A percentile compares a stretch with the other conserved stretches of the same genome.
phyloP scores from a whole-genome alignment of 129 eudicot genomes.

The Artemisia argyi region DNA sequence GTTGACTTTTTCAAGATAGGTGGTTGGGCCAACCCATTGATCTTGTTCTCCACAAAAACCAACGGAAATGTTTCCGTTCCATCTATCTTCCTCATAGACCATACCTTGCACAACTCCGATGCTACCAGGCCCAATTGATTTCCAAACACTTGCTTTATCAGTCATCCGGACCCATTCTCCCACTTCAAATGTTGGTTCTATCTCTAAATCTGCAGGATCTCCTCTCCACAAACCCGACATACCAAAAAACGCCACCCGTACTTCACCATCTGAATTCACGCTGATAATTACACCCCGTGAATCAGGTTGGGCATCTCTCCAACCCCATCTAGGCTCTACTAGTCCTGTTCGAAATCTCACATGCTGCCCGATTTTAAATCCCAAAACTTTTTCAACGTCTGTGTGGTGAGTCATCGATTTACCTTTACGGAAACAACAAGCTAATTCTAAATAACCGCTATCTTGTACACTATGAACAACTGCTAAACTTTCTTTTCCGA shows the following conservation, averaged over 20 bases:
- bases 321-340: constrained; percentile 93
- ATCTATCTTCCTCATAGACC: constrained; percentile 60
- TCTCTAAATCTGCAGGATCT: constrained; percentile 89
- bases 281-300: constrained; percentile 75
- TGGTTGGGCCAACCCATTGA: constrained; percentile 66
- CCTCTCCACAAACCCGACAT: constrained; percentile 86
- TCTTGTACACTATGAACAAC: constrained; percentile 92
- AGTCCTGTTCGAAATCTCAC: constrained; percentile 74
- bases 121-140: constrained; percentile 72
- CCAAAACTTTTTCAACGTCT: constrained; percentile 78
- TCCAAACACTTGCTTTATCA: constrained; percentile 54
- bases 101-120: constrained; percentile 89
- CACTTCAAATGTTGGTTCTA: constrained; percentile 72
- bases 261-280: constrained; percentile 88
- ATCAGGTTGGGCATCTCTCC: constrained; percentile 75
- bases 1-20: constrained; percentile 55
- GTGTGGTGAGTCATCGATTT: constrained; percentile 68
- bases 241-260: constrained; percentile 70
- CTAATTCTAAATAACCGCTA: constrained; percentile 80
- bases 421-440: constrained; percentile 94
- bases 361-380: constrained; percentile 79
- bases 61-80: constrained; percentile 68
- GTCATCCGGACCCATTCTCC: constrained; percentile 87
- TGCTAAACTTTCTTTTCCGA: constrained; percentile 91
- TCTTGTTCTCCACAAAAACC: constrained; percentile 95